Conservation (phyloP, 257 asterid species). For the Craterostigma plantagineum region DNA sequence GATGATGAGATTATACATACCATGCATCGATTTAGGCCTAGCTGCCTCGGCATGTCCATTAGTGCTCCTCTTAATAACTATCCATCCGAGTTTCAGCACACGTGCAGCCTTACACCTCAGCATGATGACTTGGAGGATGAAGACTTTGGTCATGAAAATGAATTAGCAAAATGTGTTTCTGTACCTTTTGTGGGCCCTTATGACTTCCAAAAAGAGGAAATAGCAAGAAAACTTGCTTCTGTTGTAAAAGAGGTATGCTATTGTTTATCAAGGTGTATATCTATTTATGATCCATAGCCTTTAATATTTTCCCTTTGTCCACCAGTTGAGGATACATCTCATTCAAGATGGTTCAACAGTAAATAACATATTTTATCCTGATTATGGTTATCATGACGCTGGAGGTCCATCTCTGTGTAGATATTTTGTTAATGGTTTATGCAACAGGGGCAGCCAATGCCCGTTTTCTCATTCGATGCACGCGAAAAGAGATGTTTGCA, state of each 20-base stretch:
- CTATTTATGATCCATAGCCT: no score
- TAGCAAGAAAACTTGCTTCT: conserved; percentile 46
- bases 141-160: conserved; percentile 25
- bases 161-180: conserved; percentile 27
- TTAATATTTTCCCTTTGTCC: conserved; percentile 9
- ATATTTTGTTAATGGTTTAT: conserved; percentile 42
- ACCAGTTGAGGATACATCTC: conserved; percentile 52
- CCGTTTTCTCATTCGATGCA: conserved; percentile 54
- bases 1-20: conserved; percentile 63
- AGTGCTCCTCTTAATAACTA: conserved; percentile 31
- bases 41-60: conserved; percentile 26
- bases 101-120: conserved; percentile 28
- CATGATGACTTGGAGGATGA: conserved; percentile 24
- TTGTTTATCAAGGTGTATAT: not conserved
- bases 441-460: conserved; percentile 77
- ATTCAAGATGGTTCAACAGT: conserved; percentile 24
- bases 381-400: conserved; percentile 10
- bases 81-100: conserved; percentile 18
- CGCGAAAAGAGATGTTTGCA: conserved; percentile 53
- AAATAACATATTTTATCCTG: conserved; percentile 6
- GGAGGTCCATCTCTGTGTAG: conserved; percentile 39
- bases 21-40: conserved; percentile 77
- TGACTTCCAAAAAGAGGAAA: conserved; percentile 27
- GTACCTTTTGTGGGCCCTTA: conserved; percentile 50
- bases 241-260: conserved; percentile 56